A percentile compares a stretch with the other conserved stretches of the same genome.
Conservation (phyloP, 2,329 filamentous ascomycete genomes). For the Chaetomium strumarium region DNA sequence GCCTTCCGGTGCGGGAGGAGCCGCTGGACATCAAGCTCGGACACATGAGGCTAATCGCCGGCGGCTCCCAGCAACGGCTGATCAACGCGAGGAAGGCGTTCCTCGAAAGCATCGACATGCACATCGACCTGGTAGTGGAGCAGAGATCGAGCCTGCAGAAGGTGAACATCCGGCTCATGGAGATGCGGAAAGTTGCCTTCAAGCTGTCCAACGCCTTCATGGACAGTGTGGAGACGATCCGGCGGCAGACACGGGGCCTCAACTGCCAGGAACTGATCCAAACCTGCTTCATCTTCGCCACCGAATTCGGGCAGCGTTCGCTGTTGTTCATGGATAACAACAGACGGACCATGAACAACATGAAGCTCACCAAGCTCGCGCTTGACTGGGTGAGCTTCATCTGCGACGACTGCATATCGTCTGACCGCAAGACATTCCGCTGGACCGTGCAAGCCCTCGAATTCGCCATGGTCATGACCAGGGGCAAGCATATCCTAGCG, state of each 20-base stretch:
- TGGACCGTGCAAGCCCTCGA: slow-evolving; percentile 96
- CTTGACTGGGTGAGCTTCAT: slow-evolving; percentile 98
- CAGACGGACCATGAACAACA: slow-evolving; percentile 91
- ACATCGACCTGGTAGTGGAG: slow-evolving; percentile 84
- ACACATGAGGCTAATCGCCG: slow-evolving; percentile 80
- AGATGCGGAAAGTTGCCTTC: slow-evolving; percentile 92
- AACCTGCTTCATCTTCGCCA: slow-evolving; percentile 97
- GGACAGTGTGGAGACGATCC: slow-evolving; percentile 93
- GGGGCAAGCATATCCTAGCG: slow-evolving; percentile 86
- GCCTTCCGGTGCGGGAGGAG: slow-evolving; percentile 66
- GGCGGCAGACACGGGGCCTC: slow-evolving; percentile 74
- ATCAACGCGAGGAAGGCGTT: slow-evolving; percentile 74
- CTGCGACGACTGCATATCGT: slow-evolving; percentile 90
- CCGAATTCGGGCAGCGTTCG: slow-evolving; percentile 93
- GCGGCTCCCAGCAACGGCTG: slow-evolving; percentile 74
- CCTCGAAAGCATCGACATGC: slow-evolving; percentile 69
- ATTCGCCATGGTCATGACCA: slow-evolving; percentile 95
- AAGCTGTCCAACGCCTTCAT: slow-evolving; percentile 97
- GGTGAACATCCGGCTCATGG: slow-evolving; percentile 84
- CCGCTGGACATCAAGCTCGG: slow-evolving; percentile 81
- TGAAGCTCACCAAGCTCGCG: slow-evolving; percentile 87
- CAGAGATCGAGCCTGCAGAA: slow-evolving; percentile 89
- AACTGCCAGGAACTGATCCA: slow-evolving; percentile 95
- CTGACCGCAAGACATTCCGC: slow-evolving; percentile 91
- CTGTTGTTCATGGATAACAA: slow-evolving; percentile 95